Percentiles rank a stretch among this genome's conserved stretches.
Conservation (phyloP, 306 rosid genomes). For the Prunus davidiana region DNA sequence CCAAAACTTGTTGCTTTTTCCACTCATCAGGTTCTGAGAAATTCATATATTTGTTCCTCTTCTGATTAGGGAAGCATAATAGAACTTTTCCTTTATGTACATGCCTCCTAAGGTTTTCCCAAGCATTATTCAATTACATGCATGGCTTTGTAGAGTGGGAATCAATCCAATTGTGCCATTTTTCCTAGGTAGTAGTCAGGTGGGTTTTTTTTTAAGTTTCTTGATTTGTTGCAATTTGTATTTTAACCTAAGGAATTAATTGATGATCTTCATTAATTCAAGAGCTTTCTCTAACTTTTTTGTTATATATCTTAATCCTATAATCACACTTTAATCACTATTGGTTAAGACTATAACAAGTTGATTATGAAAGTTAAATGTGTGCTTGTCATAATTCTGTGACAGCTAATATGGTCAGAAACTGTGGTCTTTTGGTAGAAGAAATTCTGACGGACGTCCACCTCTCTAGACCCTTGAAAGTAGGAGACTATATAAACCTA, state of each 20-base stretch:
- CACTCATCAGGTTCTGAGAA: background rate
- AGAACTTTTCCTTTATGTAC: conserved; percentile 31
- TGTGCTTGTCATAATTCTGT: background rate
- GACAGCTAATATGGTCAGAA: background rate
- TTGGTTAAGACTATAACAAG: too few relatives aligned
- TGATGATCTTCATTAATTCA: conserved; percentile 43
- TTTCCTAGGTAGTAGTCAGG: conserved; percentile 22
- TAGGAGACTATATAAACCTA: background rate
- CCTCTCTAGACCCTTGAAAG: background rate
- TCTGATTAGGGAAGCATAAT: conserved; percentile 39
- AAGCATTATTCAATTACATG: conserved; percentile 31
- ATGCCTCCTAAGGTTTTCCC: conserved; percentile 39
- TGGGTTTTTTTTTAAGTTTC: conserved; percentile 22
- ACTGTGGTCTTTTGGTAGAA: background rate
- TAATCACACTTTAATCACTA: background rate
- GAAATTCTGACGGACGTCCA: background rate
- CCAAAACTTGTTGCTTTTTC: conserved; percentile 20
- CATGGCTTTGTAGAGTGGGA: conserved; percentile 25
- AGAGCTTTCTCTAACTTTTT: conserved; percentile 1
- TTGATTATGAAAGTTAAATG: too few relatives aligned
- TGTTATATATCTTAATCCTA: background rate
- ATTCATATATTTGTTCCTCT: conserved; percentile 16
- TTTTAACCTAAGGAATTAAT: conserved; percentile 54
- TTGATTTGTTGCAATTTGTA: conserved; percentile 51
- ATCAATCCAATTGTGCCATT: conserved; percentile 47